Percentiles rank a stretch among this genome's conserved stretches.
These are phyloP conservation scores for Ensete glaucum DNA, from an alignment of 176 grass and related monocot genomes.

Conservation along the genomic window DNA sequence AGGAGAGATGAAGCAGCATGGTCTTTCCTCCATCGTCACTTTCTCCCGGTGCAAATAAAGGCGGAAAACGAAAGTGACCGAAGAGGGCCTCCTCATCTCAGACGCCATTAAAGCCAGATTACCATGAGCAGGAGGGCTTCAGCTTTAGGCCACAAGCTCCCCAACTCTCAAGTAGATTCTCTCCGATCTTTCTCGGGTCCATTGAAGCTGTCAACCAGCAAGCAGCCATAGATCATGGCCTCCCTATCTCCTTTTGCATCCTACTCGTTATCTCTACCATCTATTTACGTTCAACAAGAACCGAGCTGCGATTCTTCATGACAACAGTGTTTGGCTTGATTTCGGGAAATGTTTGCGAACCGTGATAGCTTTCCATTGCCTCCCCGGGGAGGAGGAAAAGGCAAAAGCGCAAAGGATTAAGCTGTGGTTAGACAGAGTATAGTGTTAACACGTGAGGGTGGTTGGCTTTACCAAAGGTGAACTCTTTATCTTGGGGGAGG, in stretches of 20 bases:
- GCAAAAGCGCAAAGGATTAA: no score
- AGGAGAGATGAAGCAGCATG: neutral
- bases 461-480: neutral
- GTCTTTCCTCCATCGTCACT: neutral
- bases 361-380: no score
- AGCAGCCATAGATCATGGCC: neutral
- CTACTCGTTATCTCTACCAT: no score
- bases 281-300: no score
- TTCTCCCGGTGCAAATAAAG: constrained; percentile 1
- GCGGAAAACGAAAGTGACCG: neutral
- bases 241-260: no score
- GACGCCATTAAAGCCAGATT: neutral
- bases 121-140: neutral
- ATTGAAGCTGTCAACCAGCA: neutral
- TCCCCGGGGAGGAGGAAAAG: no score
- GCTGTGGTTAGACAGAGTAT: neutral
- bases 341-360: no score
- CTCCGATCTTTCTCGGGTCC: neutral
- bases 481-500: constrained; percentile 2
- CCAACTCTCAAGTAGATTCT: neutral
- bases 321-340: no score
- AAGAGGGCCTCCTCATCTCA: neutral
- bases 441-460: neutral
- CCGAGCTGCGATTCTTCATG: no score
- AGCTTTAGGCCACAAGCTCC: neutral